These are phyloP conservation scores for Chytridium lagenaria DNA, from an alignment of 371 early-diverging fungal genomes.

Conservation along the genomic window DNA sequence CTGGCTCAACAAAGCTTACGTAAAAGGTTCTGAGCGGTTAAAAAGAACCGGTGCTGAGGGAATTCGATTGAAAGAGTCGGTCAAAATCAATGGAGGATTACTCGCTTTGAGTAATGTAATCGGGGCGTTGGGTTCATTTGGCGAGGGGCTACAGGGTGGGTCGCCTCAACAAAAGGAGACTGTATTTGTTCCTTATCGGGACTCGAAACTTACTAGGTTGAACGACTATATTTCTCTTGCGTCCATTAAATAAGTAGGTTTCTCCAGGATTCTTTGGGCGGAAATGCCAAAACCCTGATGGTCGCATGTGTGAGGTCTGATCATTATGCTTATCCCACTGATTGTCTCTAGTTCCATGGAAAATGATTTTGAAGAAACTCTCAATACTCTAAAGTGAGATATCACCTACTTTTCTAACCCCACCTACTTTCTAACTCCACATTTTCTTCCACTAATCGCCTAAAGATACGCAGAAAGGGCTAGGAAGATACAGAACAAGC, in stretches of 20 bases:
- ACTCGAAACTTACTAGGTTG: constrained; percentile 52
- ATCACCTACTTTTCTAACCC: neutral
- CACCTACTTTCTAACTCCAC: neutral
- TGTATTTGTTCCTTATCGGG: constrained; percentile 53
- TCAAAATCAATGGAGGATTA: constrained; percentile 61
- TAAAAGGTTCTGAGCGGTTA: constrained; percentile 65
- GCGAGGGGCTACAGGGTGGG: neutral
- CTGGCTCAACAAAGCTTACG: neutral
- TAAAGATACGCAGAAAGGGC: constrained; percentile 53
- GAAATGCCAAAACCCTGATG: constrained; percentile 67
- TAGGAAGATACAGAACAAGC: constrained; percentile 54
- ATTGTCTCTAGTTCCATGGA: constrained; percentile 35
- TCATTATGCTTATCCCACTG: neutral
- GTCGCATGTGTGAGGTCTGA: constrained; percentile 49
- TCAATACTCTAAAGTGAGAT: constrained; percentile 50
- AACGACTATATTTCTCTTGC: neutral
- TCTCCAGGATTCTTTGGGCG: constrained; percentile 97
- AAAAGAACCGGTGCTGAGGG: constrained; percentile 63
- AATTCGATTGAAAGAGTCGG: constrained; percentile 61
- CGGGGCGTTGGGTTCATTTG: constrained; percentile 35
- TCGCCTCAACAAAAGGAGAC: neutral
- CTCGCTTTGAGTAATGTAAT: constrained; percentile 59
- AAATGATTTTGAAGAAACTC: constrained; percentile 53
- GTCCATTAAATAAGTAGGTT: constrained; percentile 56
- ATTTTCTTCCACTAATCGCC: neutral